These are phyloP conservation scores for Gracilaria gracilis DNA, from an alignment of 23 red algal species.

Conservation along the genomic window DNA sequence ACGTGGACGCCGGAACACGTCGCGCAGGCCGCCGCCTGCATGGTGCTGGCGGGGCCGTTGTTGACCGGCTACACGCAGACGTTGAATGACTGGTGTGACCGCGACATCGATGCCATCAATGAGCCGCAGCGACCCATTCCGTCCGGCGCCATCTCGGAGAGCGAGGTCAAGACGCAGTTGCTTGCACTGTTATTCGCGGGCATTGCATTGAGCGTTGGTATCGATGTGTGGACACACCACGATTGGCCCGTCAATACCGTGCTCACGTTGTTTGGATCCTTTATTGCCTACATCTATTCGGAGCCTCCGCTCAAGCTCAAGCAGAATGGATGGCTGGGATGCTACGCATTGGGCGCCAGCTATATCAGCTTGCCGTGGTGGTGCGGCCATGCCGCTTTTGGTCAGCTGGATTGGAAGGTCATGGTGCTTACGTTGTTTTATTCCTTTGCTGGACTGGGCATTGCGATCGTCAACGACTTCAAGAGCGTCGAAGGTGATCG, in stretches of 20 bases:
- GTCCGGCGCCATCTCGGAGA: conserved; percentile 86
- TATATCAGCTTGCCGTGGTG: conserved; percentile 99
- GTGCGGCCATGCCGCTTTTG: conserved; percentile 95
- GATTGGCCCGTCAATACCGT: conserved; percentile 71
- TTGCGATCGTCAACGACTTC: conserved; percentile 99
- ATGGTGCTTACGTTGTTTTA: conserved; percentile 96
- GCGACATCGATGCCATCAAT: conserved; percentile 98
- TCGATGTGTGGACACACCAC: conserved; percentile 90
- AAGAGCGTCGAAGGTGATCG: conserved; percentile 97
- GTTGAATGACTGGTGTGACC: conserved; percentile 97
- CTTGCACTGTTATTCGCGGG: conserved; percentile 68
- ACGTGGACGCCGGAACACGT: conserved; percentile 84
- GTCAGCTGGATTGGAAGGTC: conserved; percentile 91
- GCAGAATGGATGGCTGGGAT: conserved; percentile 97
- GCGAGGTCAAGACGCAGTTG: conserved; percentile 91
- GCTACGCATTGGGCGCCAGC: conserved; percentile 94
- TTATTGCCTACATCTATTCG: conserved; percentile 97
- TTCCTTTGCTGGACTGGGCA: conserved; percentile 97
- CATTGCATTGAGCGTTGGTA: conserved; percentile 68
- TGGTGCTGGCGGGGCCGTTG: conserved; percentile 95
- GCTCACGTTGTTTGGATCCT: conserved; percentile 80
- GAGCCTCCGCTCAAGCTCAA: conserved; percentile 99
- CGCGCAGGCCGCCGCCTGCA: conserved; percentile 75
- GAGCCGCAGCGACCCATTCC: conserved; percentile 99
- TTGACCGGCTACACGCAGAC: conserved; percentile 97